Base-by-base conservation (phyloP, 192 early-diverging fungal genomes). In the Entophlyctis helioformis region DNA sequence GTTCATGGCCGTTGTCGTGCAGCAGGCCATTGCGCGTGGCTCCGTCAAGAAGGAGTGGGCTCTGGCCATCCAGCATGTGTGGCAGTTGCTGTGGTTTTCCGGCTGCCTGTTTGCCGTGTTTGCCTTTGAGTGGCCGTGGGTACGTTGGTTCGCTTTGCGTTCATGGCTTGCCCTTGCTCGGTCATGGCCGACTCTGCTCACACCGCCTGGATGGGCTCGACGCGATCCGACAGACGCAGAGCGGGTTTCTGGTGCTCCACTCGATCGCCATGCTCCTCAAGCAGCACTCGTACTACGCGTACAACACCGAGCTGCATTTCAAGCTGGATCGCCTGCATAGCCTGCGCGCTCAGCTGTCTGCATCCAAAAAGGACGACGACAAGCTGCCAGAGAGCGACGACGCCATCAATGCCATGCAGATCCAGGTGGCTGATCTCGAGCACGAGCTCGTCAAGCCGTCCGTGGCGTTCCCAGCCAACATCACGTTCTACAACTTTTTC, bases 251-350 rank as follows among this genome's bases (percentile, higher is more conserved):
- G 59, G 71, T 76, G 0, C 63, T 94, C 25, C 94, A 97, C 57
- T 72, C 81, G 1, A 85, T 88, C 33, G 78, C 86, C 13, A 93
- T 91, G 80, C 71, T 94, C 59, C 90, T 97, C 89, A 97, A 97
- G 54, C 76, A 89, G 54, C 87, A 91, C 57, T 92, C 91, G n/a
- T 97, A 97, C 52, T 76, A 82, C 21, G 66, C 78, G 32, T 78
- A 76, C 45, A 93, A 90, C 59, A 78, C 78, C 21, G 80, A 84
- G 9, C 59, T 88, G 9, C 43, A 34, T 19, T 26, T 21, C 10
- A 18, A 25, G 25, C 42, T 45, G 12, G 18, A 18, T 4, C 8
- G 5, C 25, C 23, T 42, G 13, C 29, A 46, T 36, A n/a, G 48
- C 3, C 10, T 20, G 20, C 35, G 34, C 10, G 19, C 11, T 2